These are phyloP conservation scores for Inga leiocalycina DNA, from an alignment of 306 rosid genomes.

Conservation along the genomic window DNA sequence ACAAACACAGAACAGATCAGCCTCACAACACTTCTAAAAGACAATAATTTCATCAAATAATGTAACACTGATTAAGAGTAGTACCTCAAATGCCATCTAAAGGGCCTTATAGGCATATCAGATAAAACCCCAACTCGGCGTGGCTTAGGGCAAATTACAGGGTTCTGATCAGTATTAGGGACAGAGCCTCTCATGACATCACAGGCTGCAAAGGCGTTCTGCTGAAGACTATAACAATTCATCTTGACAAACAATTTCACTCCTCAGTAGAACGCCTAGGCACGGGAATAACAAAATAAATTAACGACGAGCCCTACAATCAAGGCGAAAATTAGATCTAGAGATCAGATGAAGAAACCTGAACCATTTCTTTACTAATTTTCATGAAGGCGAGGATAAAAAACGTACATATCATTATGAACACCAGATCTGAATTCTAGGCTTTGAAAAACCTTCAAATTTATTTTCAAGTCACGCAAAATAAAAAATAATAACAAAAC, in stretches of 20 bases:
- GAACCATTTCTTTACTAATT: slow-evolving; percentile 14
- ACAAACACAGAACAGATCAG: slow-evolving; percentile 28
- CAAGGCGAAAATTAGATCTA: neutral
- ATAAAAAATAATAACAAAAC: neutral
- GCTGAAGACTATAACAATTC: slow-evolving; percentile 71
- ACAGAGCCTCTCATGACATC: slow-evolving; percentile 63
- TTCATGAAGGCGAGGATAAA: slow-evolving; percentile 7
- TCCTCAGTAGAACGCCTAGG: slow-evolving; percentile 71
- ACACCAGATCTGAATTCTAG: slow-evolving; percentile 54
- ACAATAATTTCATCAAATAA: slow-evolving; percentile 19
- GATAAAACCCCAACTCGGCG: slow-evolving; percentile 69
- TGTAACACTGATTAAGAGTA: neutral
- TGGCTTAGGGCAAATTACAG: slow-evolving; percentile 83
- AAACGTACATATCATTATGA: neutral
- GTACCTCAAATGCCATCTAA: slow-evolving; percentile 70
- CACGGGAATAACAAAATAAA: slow-evolving; percentile 22
- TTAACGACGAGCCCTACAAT: neutral
- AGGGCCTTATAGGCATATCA: slow-evolving; percentile 46
- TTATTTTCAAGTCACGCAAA: neutral
- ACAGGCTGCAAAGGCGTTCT: slow-evolving; percentile 72
- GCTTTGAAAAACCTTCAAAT: neutral
- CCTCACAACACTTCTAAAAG: neutral
- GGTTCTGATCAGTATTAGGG: slow-evolving; percentile 52
- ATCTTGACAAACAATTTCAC: slow-evolving; percentile 45
- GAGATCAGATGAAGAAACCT: neutral